These are phyloP conservation scores for Tuber umbilicatum DNA, from an alignment of 495 filamentous ascomycete species.

Conservation along the genomic window DNA sequence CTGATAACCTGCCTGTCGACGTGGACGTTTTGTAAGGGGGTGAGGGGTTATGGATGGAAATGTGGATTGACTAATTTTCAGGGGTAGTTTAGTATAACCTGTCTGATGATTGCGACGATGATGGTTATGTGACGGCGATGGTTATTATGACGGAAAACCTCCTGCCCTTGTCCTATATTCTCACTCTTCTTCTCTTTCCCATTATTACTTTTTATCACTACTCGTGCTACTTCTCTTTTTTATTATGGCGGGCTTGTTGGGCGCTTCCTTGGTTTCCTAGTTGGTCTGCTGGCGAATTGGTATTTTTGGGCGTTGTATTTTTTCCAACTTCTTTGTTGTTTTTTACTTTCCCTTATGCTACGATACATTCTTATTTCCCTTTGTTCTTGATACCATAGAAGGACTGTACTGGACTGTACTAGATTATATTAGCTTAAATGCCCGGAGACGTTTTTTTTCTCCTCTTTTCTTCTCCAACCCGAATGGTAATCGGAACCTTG, in stretches of 20 bases:
- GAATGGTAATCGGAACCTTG: not conserved
- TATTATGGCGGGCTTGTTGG: not conserved
- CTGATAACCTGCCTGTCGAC: constrained; percentile 46
- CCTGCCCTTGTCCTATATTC: not conserved
- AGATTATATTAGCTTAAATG: not conserved
- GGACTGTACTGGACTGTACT: not conserved
- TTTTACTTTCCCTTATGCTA: not conserved
- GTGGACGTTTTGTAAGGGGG: constrained; percentile 5
- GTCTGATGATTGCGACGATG: not conserved
- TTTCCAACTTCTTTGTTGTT: not conserved
- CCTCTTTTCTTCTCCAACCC: not conserved
- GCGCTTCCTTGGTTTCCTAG: not conserved
- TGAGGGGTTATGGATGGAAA: not conserved
- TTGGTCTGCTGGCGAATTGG: not conserved
- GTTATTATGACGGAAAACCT: not conserved
- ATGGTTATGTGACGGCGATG: not conserved
- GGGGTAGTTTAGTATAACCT: not conserved
- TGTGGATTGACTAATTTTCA: not conserved
- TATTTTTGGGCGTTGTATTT: not conserved
- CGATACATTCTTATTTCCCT: not conserved
- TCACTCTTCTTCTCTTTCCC: not conserved
- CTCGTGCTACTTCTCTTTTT: not conserved
- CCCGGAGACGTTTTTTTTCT: not conserved
- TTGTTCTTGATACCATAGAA: not conserved
- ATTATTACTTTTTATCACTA: not conserved